Evolutionary conservation across 257 asterid genomes (phyloP), one percentile per base, ranked within the genome.

Genomic region (Jacaranda copaia): DNA sequence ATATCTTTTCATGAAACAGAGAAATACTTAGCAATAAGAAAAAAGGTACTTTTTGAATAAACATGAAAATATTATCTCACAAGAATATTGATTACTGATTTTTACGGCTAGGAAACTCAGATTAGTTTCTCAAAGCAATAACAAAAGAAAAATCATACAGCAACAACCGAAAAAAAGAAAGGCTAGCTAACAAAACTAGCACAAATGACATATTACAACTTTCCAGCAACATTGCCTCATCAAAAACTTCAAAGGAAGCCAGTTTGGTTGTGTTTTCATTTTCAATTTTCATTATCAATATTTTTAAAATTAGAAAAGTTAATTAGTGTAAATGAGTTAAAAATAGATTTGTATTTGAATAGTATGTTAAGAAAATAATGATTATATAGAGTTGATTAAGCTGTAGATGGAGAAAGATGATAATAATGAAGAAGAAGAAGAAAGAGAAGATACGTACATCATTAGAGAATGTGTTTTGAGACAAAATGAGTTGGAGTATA

Each of bases 181-280:
- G 8, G 46, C 48, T n/a, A 48, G 43, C 57, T 60, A 55, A 51
- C 57, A 46, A 52, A 43, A 35, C 4, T 19, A 25, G 73, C 61
- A 69, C 32, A 49, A 76, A 48, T 4, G 25, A 39, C 55, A 20
- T 15, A 42, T 55, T 25, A 52, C 13, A 43, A 20, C 49, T 48
- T 35, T 18, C 64, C 73, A 75, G 59, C 58, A 65, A 9, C 75
- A 72, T 16, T 40, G 55, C 61, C 65, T 32, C 51, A 16, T 51
- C 55, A 40, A 46, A 58, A 15, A 16, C 49, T 8, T 14, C 51
- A 61, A 52, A 5, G 32, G 1, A 25, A 25, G 32, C 32, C 2
- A 25, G 32, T 25, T 25, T 25, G 32, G 32, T 25, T 25, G 32
- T 25, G 32, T 25, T 25, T 25, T 25, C 32, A 25, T 25, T 25